These are phyloP conservation scores for Zalerion maritima DNA, from an alignment of 495 filamentous ascomycete genomes.

Conservation along the genomic window DNA sequence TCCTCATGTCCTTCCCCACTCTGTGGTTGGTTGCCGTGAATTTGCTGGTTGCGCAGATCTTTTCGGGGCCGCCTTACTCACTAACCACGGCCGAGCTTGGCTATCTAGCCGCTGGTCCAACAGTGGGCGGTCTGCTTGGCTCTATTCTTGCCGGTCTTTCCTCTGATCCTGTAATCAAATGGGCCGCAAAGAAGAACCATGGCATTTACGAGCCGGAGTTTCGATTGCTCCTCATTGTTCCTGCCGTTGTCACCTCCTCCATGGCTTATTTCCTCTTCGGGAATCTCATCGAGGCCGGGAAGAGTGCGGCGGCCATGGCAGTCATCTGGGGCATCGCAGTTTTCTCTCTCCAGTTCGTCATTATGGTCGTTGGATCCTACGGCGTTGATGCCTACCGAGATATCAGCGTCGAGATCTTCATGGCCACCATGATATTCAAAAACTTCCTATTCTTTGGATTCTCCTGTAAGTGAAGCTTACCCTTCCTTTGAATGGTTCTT, in stretches of 20 bases:
- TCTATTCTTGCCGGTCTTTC: conserved; percentile 34
- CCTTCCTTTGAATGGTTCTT: no score
- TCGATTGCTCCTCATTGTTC: conserved; percentile 32
- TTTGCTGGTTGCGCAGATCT: conserved; percentile 33
- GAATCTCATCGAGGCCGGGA: conserved; percentile 38
- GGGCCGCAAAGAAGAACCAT: conserved; percentile 31
- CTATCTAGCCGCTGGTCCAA: conserved; percentile 33
- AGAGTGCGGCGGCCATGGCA: conserved; percentile 39
- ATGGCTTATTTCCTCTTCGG: conserved; percentile 47
- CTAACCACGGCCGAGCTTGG: conserved; percentile 34
- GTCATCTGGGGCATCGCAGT: conserved; percentile 38
- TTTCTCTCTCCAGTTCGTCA: conserved; percentile 36
- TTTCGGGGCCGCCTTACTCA: conserved; percentile 36
- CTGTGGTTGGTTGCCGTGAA: no score
- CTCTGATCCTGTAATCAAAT: conserved; percentile 37
- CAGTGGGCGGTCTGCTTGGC: no score
- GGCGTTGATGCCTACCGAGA: conserved; percentile 37
- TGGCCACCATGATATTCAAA: no score
- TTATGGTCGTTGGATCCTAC: conserved; percentile 38
- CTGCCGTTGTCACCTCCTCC: conserved; percentile 27
- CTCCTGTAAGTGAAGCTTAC: no score
- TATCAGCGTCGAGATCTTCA: conserved; percentile 37
- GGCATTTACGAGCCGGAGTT: conserved; percentile 44
- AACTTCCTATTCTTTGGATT: no score
- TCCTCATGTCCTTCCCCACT: conserved; percentile 21